A percentile compares a stretch with the other conserved stretches of the same genome.
These are phyloP conservation scores for Flaveria linearis DNA, from an alignment of 129 eudicot species.

Conservation along the genomic window DNA sequence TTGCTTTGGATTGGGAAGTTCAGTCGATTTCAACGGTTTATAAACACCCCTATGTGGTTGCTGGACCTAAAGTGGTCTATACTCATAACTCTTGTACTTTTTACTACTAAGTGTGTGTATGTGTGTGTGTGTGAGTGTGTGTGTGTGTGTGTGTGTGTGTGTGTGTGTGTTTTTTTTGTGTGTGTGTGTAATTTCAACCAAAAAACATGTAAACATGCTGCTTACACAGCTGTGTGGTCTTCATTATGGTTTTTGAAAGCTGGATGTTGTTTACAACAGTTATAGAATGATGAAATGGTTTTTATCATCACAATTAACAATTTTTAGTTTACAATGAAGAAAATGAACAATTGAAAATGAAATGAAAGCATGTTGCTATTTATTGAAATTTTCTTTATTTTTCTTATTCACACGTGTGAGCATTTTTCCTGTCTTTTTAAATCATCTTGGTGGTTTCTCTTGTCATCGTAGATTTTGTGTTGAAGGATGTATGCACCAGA, in stretches of 20 bases:
- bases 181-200: background rate
- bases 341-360: background rate
- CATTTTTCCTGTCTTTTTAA: background rate
- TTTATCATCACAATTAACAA: background rate
- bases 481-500: conserved; percentile 33
- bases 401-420: background rate
- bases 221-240: background rate
- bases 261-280: background rate
- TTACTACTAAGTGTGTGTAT: background rate
- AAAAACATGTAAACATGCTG: background rate
- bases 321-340: background rate
- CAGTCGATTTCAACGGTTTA: background rate
- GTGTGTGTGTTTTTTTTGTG: too few species aligned
- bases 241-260: background rate
- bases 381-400: background rate
- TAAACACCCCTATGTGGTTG: background rate
- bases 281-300: conserved; percentile 2
- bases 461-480: conserved; percentile 43
- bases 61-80: background rate
- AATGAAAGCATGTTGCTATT: background rate
- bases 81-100: background rate
- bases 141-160: too few species aligned
- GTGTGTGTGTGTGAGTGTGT: too few species aligned
- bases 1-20: background rate
- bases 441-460: background rate